These are phyloP conservation scores for Neolentinus lepideus DNA, from an alignment of 1,284 basidiomycete genomes.

Conservation along the genomic window DNA sequence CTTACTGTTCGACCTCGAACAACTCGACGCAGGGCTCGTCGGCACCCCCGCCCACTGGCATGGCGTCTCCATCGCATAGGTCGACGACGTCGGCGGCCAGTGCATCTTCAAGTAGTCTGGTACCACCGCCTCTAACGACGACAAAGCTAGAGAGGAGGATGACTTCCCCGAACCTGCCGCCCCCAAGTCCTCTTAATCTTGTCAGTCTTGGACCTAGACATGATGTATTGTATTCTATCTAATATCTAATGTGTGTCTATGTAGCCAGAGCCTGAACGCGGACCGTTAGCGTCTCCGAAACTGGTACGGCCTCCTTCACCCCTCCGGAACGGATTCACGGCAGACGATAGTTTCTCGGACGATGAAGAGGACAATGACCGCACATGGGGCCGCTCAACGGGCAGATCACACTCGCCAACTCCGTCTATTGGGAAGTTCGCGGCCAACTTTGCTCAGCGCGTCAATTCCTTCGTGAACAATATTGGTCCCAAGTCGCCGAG, in stretches of 20 bases:
- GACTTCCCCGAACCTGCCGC: slow-evolving; percentile 25
- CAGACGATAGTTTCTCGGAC: slow-evolving; percentile 42
- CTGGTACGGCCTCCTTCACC: slow-evolving; percentile 53
- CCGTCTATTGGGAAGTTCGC: slow-evolving; percentile 68
- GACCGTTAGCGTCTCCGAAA: slow-evolving; percentile 13
- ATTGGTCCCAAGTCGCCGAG: slow-evolving; percentile 34
- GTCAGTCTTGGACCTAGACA: slow-evolving; percentile 16
- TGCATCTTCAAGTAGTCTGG: slow-evolving; percentile 17
- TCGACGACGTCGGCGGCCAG: slow-evolving; percentile 16
- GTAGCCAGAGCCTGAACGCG: slow-evolving; percentile 28
- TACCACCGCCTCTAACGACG: slow-evolving; percentile 19
- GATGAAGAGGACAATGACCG: slow-evolving; percentile 32
- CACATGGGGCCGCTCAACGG: slow-evolving; percentile 27
- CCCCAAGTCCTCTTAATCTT: slow-evolving; percentile 26
- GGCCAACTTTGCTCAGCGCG: slow-evolving; percentile 60
- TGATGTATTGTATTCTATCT: slow-evolving; percentile 14
- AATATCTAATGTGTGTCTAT: not conserved
- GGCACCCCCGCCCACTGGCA: slow-evolving; percentile 13
- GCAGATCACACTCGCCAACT: slow-evolving; percentile 47
- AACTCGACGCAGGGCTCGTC: not conserved
- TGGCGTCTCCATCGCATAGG: slow-evolving; percentile 21
- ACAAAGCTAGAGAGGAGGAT: slow-evolving; percentile 24
- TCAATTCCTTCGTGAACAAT: slow-evolving; percentile 53
- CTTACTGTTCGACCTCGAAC: not conserved
- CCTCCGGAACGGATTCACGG: slow-evolving; percentile 50